A percentile compares a stretch with the other conserved stretches of the same genome.
Conservation (phyloP, 805 yeast genomes). For the Ascoidea tarda region DNA sequence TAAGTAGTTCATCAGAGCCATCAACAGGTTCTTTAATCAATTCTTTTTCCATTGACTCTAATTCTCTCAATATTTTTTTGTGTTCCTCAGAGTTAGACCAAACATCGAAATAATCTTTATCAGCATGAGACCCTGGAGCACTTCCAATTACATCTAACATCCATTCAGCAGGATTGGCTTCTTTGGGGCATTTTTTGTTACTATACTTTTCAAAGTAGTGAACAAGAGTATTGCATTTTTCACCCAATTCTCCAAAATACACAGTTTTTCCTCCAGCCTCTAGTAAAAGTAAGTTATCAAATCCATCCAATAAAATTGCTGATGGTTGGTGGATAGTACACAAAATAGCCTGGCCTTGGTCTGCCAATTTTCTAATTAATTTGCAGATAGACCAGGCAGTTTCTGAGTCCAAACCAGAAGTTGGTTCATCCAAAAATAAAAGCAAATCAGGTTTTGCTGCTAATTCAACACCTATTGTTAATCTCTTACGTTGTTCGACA, state of each 20-base stretch:
- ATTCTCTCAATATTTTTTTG: constrained; percentile 40
- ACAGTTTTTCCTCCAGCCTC: constrained; percentile 71
- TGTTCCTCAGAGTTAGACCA: constrained; percentile 61
- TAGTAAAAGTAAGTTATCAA: constrained; percentile 52
- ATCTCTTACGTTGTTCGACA: constrained; percentile 54
- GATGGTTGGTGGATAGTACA: constrained; percentile 76
- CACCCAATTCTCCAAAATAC: constrained; percentile 72
- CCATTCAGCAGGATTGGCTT: constrained; percentile 68
- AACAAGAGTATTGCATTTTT: constrained; percentile 40
- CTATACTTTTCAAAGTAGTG: constrained; percentile 61
- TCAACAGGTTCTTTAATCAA: constrained; percentile 24
- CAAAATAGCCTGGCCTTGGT: constrained; percentile 60
- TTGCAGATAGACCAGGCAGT: constrained; percentile 59
- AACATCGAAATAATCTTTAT: constrained; percentile 46
- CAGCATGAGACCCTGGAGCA: constrained; percentile 54
- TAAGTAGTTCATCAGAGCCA: constrained; percentile 17
- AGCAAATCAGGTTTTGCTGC: constrained; percentile 55
- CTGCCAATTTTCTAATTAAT: constrained; percentile 51
- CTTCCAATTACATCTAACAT: constrained; percentile 67
- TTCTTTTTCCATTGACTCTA: constrained; percentile 51
- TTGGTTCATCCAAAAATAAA: constrained; percentile 58
- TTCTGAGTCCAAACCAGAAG: constrained; percentile 56
- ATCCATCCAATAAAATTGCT: constrained; percentile 51
- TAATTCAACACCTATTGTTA: constrained; percentile 59
- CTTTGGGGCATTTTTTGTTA: constrained; percentile 45